These are phyloP conservation scores for Xerocomus potaroensis DNA, from an alignment of 768 basidiomycete genomes.

Conservation along the genomic window DNA sequence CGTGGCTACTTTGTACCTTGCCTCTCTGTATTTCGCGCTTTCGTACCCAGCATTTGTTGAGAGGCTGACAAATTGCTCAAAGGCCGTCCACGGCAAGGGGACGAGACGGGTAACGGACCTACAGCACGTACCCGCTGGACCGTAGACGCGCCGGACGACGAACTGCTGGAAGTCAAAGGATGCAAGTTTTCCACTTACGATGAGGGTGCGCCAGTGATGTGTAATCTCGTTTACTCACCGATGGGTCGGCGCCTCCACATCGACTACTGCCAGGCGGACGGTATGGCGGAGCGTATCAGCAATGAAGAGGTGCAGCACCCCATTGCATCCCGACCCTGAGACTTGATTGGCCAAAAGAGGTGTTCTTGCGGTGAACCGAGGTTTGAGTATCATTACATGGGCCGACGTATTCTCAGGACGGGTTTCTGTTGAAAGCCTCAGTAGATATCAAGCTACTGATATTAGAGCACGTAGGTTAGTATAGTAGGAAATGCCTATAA, in stretches of 20 bases:
- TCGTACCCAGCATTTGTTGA: accelerated
- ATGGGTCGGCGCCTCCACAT: constrained; percentile 57
- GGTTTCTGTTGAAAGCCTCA: too few species aligned
- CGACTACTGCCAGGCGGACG: constrained; percentile 47
- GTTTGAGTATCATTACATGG: background rate
- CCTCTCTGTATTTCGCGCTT: constrained; percentile 41
- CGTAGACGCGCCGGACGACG: constrained; percentile 48
- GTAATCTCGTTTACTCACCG: constrained; percentile 50
- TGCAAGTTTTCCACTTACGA: constrained; percentile 50
- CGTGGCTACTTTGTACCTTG: constrained; percentile 58
- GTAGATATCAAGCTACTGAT: too few species aligned
- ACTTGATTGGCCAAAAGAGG: constrained; percentile 46
- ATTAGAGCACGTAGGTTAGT: too few species aligned
- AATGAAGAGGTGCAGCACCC: constrained; percentile 47
- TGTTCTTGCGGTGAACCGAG: constrained; percentile 46
- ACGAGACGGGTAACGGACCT: constrained; percentile 61
- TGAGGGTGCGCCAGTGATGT: constrained; percentile 62
- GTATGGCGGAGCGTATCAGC: constrained; percentile 32
- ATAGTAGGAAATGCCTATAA: too few species aligned
- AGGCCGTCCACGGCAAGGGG: constrained; percentile 59
- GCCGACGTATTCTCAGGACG: constrained; percentile 10
- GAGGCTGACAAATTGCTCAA: background rate
- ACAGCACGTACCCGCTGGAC: constrained; percentile 59
- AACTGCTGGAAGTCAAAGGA: constrained; percentile 49
- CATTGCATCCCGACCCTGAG: constrained; percentile 45